Conservation (phyloP, 768 basidiomycete species). For the Naematelia encephala region DNA sequence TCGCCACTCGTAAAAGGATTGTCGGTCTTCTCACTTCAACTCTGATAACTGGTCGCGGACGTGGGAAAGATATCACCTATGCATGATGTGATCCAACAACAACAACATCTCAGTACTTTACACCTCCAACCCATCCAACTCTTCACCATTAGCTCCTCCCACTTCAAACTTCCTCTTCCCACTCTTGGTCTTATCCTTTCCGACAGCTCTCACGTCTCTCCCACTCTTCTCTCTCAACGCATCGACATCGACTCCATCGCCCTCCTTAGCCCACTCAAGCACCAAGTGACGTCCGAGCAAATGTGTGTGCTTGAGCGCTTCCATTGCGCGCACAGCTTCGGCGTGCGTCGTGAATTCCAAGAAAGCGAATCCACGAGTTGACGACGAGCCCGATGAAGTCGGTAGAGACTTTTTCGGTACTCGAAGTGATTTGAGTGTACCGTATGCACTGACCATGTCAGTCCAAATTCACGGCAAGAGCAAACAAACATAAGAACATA, state of each 20-base stretch:
- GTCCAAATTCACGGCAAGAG: neutral
- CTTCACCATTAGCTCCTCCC: slow-evolving; percentile 22
- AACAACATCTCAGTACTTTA: too few relatives aligned
- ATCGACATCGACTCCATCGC: slow-evolving; percentile 64
- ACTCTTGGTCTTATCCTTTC: slow-evolving; percentile 32
- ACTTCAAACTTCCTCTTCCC: slow-evolving; percentile 47
- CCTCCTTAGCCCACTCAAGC: slow-evolving; percentile 83
- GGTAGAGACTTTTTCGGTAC: slow-evolving; percentile 88
- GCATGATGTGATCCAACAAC: too few relatives aligned
- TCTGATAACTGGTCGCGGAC: too few relatives aligned
- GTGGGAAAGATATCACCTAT: too few relatives aligned
- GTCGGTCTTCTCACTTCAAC: too few relatives aligned
- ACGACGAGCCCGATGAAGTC: slow-evolving; percentile 50
- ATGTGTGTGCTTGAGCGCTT: slow-evolving; percentile 85
- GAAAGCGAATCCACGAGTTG: slow-evolving; percentile 84
- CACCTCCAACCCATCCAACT: slow-evolving; percentile 37
- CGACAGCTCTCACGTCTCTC: slow-evolving; percentile 61
- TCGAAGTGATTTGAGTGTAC: slow-evolving; percentile 88
- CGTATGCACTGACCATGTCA: slow-evolving; percentile 64
- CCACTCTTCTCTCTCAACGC: slow-evolving; percentile 75
- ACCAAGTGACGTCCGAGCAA: slow-evolving; percentile 93
- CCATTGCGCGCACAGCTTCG: slow-evolving; percentile 86
- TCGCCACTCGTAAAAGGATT: too few relatives aligned
- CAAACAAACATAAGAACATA: neutral
- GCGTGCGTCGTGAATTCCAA: slow-evolving; percentile 84